Evolutionary conservation across 805 yeast species (phyloP).

Genomic region (Yarrowia yakushimensis): DNA sequence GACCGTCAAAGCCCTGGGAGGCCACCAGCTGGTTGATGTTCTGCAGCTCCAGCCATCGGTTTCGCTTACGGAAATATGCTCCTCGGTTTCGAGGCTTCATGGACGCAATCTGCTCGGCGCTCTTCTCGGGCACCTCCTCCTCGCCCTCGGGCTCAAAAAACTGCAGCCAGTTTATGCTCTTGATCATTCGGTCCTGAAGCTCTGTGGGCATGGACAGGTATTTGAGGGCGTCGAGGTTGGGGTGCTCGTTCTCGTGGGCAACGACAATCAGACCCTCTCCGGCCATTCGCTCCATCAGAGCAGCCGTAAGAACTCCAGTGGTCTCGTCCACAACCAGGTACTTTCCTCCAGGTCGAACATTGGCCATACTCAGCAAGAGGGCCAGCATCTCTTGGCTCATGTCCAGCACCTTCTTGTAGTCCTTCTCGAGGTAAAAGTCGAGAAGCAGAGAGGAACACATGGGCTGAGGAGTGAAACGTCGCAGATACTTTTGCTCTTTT

Average conservation of each 20-base stretch:
- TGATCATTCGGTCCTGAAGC: slow-evolving; percentile 52
- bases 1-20: slow-evolving; percentile 63
- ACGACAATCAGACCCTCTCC: slow-evolving; percentile 65
- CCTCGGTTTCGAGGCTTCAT: slow-evolving; percentile 58
- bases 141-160: slow-evolving; percentile 71
- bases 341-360: slow-evolving; percentile 83
- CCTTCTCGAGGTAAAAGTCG: slow-evolving; percentile 74
- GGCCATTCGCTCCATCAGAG: slow-evolving; percentile 86
- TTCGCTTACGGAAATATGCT: slow-evolving; percentile 63
- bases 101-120: slow-evolving; percentile 52
- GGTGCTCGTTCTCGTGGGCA: slow-evolving; percentile 90
- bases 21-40: slow-evolving; percentile 45
- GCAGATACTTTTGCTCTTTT: slow-evolving; percentile 84
- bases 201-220: slow-evolving; percentile 58
- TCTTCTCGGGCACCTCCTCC: slow-evolving; percentile 42
- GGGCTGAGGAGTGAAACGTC: slow-evolving; percentile 78
- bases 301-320: slow-evolving; percentile 84
- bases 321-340: slow-evolving; percentile 89
- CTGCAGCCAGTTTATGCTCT: slow-evolving; percentile 73
- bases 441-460: slow-evolving; percentile 67
- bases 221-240: slow-evolving; percentile 68
- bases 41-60: slow-evolving; percentile 45
- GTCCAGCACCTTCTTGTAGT: slow-evolving; percentile 66
- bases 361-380: slow-evolving; percentile 68
- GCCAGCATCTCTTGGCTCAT: slow-evolving; percentile 84